Conservation (phyloP, 805 yeast genomes). For the Yarrowia divulgata region DNA sequence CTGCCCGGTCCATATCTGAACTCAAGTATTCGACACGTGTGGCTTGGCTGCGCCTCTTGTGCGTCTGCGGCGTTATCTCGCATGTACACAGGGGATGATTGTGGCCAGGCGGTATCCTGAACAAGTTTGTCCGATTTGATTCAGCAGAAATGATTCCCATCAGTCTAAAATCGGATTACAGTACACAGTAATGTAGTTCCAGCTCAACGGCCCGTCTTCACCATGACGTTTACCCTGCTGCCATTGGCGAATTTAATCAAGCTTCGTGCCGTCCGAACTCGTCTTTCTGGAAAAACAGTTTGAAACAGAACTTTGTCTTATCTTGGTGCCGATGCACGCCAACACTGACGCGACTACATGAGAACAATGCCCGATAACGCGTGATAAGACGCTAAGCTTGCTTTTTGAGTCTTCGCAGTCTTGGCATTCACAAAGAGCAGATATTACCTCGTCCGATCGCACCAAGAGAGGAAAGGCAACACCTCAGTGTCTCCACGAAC, state of each 20-base stretch:
- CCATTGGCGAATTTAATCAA: constrained; percentile 8
- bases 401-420: background rate
- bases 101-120: too few species aligned
- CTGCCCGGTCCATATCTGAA: background rate
- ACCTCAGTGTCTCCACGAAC: background rate
- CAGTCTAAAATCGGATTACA: too few species aligned
- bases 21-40: background rate
- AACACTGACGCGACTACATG: background rate
- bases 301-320: background rate
- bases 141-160: too few species aligned
- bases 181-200: too few species aligned
- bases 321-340: background rate
- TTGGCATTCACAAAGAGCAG: background rate
- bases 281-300: constrained; percentile 2
- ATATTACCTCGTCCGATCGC: too few species aligned
- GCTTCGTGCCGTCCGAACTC: constrained; percentile 9
- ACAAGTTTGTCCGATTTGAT: too few species aligned
- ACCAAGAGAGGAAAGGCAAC: too few species aligned
- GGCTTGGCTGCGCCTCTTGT: constrained; percentile 12
- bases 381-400: background rate
- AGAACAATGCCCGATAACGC: background rate
- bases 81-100: background rate
- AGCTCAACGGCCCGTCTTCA: background rate
- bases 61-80: background rate
- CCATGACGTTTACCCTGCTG: background rate